Percentiles rank a stretch among this genome's conserved stretches.
Conservation (phyloP, 1,284 basidiomycete species). For the Cerioporus squamosus region DNA sequence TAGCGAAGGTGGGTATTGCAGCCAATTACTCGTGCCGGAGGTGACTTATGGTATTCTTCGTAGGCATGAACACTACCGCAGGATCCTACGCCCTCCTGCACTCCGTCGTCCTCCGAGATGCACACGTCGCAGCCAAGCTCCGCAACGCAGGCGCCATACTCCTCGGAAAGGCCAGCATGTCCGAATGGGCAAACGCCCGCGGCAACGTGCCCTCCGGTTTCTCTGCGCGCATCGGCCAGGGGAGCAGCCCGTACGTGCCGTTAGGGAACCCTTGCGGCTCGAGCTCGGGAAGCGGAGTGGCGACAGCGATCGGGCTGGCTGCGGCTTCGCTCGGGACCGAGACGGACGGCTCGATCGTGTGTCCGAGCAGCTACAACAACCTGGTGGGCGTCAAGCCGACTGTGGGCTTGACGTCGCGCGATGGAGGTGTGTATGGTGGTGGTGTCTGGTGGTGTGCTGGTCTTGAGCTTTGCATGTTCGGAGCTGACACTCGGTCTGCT, state of each 20-base stretch:
- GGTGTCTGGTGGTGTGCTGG: too few relatives aligned
- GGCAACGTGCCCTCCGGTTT: conserved; percentile 63
- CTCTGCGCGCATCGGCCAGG: conserved; percentile 70
- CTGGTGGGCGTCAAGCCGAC: conserved; percentile 58
- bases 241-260: conserved; percentile 62
- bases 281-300: conserved; percentile 66
- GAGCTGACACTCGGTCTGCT: neutral
- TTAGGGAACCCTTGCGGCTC: conserved; percentile 67
- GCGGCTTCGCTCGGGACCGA: conserved; percentile 66
- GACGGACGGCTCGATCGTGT: conserved; percentile 68
- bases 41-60: neutral
- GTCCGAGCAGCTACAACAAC: conserved; percentile 46
- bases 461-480: neutral
- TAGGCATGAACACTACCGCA: conserved; percentile 20
- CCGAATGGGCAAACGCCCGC: conserved; percentile 65
- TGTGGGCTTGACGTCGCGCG: conserved; percentile 52
- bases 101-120: conserved; percentile 65
- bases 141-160: conserved; percentile 72
- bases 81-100: conserved; percentile 62
- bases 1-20: conserved; percentile 32
- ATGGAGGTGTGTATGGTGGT: conserved; percentile 49
- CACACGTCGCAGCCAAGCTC: conserved; percentile 61
- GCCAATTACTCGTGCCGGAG: neutral
- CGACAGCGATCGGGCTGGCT: conserved; percentile 63
- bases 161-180: conserved; percentile 69